phyloP scores from a whole-genome alignment of 2,329 filamentous ascomycete genomes.

The Scortechinia acanthostroma region DNA sequence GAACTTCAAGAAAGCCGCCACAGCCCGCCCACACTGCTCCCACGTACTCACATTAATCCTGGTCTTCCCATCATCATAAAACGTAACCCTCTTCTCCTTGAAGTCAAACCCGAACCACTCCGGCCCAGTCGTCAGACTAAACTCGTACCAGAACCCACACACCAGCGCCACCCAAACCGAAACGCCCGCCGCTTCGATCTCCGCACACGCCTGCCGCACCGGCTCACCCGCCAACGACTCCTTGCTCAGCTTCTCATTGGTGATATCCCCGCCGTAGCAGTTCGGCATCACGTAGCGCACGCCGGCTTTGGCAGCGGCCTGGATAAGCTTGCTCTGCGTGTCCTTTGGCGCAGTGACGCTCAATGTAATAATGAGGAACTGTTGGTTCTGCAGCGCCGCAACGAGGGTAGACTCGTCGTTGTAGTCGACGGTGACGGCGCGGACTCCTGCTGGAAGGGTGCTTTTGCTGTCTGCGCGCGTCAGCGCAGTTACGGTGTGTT shows the following conservation, averaged over 20 bases:
- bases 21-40: not conserved
- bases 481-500: not conserved
- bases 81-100: not conserved
- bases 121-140: not conserved
- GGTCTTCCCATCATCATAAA: not conserved
- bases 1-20: not conserved
- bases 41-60: not conserved
- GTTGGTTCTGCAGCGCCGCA: slow-evolving; percentile 22
- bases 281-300: slow-evolving; percentile 37
- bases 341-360: slow-evolving; percentile 21
- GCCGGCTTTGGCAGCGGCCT: slow-evolving; percentile 31
- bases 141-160: not conserved
- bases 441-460: not conserved
- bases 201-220: not conserved
- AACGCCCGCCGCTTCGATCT: not conserved
- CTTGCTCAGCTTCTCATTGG: not conserved
- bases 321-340: slow-evolving; percentile 25
- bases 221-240: not conserved
- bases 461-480: not conserved
- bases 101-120: not conserved
- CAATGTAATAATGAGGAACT: slow-evolving; percentile 31
- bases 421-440: slow-evolving; percentile 10
- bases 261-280: slow-evolving; percentile 17
- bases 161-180: not conserved
- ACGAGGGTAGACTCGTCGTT: slow-evolving; percentile 14